Evolutionary conservation across 2,329 filamentous ascomycete genomes (phyloP).

Genomic region (Arthrobotrys pseudoclavata): DNA sequence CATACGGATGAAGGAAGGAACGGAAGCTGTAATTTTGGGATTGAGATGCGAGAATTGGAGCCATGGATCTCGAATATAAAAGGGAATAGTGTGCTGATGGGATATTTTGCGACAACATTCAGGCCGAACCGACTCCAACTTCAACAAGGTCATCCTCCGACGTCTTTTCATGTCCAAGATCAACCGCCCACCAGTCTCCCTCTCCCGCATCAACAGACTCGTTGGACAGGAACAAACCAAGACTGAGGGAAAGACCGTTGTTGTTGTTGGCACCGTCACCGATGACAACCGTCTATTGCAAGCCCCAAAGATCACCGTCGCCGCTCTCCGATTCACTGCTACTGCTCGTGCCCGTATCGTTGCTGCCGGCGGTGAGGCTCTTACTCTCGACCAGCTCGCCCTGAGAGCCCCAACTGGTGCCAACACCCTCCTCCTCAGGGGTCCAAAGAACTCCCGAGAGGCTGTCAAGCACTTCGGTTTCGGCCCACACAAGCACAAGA

Average conservation of each 20-base stretch:
- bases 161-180: slow-evolving; percentile 98
- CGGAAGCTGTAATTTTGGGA: slow-evolving; percentile 50
- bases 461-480: slow-evolving; percentile 99
- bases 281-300: slow-evolving; percentile 95
- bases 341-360: slow-evolving; percentile 93
- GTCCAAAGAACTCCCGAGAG: slow-evolving; percentile 98
- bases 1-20: slow-evolving; percentile 28
- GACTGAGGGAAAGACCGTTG: slow-evolving; percentile 82
- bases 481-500: slow-evolving; percentile 96
- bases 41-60: slow-evolving; percentile 2
- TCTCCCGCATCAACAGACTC: slow-evolving; percentile 83
- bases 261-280: slow-evolving; percentile 94
- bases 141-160: slow-evolving; percentile 99
- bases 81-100: slow-evolving; percentile 47
- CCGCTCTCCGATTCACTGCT: slow-evolving; percentile 95
- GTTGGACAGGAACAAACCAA: slow-evolving; percentile 74
- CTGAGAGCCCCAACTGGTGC: slow-evolving; percentile 93
- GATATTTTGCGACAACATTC: slow-evolving; percentile 30
- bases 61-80: slow-evolving; percentile 14
- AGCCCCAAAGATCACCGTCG: slow-evolving; percentile 92
- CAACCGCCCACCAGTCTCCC: slow-evolving; percentile 94
- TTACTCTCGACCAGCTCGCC: slow-evolving; percentile 97
- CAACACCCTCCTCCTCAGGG: slow-evolving; percentile 97
- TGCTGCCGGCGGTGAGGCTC: slow-evolving; percentile 92
- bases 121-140: slow-evolving; percentile 87